phyloP scores from a whole-genome alignment of 352 stramenopile genomes.

The Globisporangium polare region DNA sequence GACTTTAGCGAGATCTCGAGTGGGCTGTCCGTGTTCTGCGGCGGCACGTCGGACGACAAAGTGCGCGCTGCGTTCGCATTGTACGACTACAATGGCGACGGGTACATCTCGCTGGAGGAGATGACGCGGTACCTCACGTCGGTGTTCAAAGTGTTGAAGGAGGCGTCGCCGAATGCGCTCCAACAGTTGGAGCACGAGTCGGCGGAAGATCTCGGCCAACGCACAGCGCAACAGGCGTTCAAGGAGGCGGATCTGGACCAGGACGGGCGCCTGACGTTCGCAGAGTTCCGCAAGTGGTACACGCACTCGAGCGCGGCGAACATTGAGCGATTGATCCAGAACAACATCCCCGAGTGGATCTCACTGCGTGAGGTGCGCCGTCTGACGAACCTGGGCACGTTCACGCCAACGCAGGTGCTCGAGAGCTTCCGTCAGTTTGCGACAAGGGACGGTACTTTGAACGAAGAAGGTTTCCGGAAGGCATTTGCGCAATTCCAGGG shows the following conservation, averaged over 20 bases:
- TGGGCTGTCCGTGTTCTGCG: conserved; percentile 82
- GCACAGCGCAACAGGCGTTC: conserved; percentile 76
- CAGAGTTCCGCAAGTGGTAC: conserved; percentile 84
- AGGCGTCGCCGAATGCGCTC: conserved; percentile 52
- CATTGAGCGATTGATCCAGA: conserved; percentile 76
- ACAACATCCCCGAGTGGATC: conserved; percentile 74
- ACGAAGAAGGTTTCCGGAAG: conserved; percentile 57
- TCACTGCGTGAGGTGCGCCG: conserved; percentile 71
- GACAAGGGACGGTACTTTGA: conserved; percentile 59
- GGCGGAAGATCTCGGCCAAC: conserved; percentile 50
- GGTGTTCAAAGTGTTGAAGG: conserved; percentile 83
- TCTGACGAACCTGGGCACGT: conserved; percentile 71
- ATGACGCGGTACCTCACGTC: conserved; percentile 83
- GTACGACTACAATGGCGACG: conserved; percentile 85
- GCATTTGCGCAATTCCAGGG: conserved; percentile 56
- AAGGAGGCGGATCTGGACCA: conserved; percentile 61
- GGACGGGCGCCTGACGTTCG: conserved; percentile 67
- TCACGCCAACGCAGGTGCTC: conserved; percentile 66
- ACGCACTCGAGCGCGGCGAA: conserved; percentile 64
- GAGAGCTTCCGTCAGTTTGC: conserved; percentile 73
- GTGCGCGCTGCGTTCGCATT: conserved; percentile 72
- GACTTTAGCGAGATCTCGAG: conserved; percentile 87
- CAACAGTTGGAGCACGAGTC: conserved; percentile 48
- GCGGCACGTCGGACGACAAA: conserved; percentile 73
- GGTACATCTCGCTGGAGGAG: conserved; percentile 79